phyloP scores from a whole-genome alignment of 148 eudicot genomes.

The Fagopyrum tataricum region DNA sequence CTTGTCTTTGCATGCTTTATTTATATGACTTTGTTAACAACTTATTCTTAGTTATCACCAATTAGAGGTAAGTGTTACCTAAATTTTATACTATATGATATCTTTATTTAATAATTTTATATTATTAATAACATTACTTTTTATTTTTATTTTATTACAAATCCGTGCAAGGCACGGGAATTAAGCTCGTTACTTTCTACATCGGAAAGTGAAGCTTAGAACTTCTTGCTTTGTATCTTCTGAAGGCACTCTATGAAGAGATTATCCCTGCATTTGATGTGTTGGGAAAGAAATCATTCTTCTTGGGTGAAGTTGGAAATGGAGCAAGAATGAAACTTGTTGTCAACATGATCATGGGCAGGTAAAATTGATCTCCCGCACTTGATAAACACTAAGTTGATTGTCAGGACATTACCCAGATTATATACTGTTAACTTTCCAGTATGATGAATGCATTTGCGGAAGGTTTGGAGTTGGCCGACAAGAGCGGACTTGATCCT shows the following conservation, averaged over 20 bases:
- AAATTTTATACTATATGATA: no score
- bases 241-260: slow-evolving; percentile 74
- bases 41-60: no score
- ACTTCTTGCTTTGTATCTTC: not conserved
- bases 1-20: no score
- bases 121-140: no score
- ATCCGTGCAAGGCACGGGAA: no score
- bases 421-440: slow-evolving; percentile 18
- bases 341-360: slow-evolving; percentile 98
- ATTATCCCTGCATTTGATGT: slow-evolving; percentile 83
- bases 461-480: slow-evolving; percentile 84
- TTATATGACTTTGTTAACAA: no score
- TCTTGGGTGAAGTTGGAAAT: slow-evolving; percentile 84
- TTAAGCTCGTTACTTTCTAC: not conserved
- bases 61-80: no score
- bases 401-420: not conserved
- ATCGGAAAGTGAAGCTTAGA: not conserved
- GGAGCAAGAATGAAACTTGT: slow-evolving; percentile 99
- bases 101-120: no score
- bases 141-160: no score
- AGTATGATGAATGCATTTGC: slow-evolving; percentile 99
- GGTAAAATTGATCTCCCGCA: slow-evolving; percentile 28
- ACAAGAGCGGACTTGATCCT: slow-evolving; percentile 72
- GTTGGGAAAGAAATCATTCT: slow-evolving; percentile 94
- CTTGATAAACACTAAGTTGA: not conserved